Evolutionary conservation across 345 rosid genomes (phyloP), one percentile per base, ranked within the genome.

Genomic region (Arabidopsis arenosa): DNA sequence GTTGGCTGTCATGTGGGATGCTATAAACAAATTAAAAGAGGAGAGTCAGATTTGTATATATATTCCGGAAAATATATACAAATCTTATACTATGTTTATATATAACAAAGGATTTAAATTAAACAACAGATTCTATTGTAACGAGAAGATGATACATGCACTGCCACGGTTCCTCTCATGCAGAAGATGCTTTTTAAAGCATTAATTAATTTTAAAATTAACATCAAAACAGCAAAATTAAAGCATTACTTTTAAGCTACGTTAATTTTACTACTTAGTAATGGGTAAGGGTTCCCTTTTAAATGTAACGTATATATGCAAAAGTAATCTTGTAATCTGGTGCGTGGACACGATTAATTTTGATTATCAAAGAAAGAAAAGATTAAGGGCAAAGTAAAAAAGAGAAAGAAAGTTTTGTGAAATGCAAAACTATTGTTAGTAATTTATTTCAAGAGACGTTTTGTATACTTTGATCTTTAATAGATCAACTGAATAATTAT

Each of bases 121-220:
- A 57, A 72, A 72, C 73, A 72, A 77, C 76, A 71, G 76, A 64
- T 30, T 63, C 48, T 77, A 64, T 78, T 72, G 73, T 58, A 66
- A 78, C 81, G 77, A 78, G 77, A 72, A 78, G 81, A 72, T 72
- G 68, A 65, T 77, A 72, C 73, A 77, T 72, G 73, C 73, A 78
- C 73, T 77, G 77, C 66, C 68, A 77, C 68, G 32, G 81, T 72
- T 72, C 72, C 73, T 72, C 81, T 78, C 77, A 78, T 78, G 81
- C 77, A 72, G 59, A 66, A 78, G 63, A 78, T 78, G 77, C 68
- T 57, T 72, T 77, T 57, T 2, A 23, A 40, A 53, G 41, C 58
- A 68, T 69, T 59, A 57, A 15, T 48, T 49, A 8, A 66, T 39
- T 41, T 76, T 12, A 39, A 77, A 77, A 70, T 11, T 37, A 55